phyloP scores from a whole-genome alignment of 495 filamentous ascomycete species.

The Penicillium bialowiezense region DNA sequence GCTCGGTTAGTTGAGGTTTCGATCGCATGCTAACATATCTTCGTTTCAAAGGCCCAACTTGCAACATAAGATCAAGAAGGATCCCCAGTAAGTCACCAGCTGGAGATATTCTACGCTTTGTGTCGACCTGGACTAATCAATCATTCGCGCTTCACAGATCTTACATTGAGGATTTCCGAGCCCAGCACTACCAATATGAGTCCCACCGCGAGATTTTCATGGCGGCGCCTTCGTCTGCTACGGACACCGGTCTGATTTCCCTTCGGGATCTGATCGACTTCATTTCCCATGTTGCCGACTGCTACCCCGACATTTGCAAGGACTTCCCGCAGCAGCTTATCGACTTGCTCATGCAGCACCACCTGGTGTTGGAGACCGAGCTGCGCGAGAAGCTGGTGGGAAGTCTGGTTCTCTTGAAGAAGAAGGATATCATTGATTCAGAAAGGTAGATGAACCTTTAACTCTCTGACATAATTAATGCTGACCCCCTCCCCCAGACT shows the following conservation, averaged over 20 bases:
- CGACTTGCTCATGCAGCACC: constrained; percentile 73
- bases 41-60: constrained; percentile 62
- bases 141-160: constrained; percentile 46
- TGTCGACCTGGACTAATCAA: not conserved
- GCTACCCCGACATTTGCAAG: constrained; percentile 77
- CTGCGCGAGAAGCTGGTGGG: constrained; percentile 92
- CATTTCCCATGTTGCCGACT: constrained; percentile 87
- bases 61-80: constrained; percentile 83
- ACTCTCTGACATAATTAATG: not conserved
- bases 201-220: constrained; percentile 87
- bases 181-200: constrained; percentile 91
- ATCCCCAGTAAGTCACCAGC: constrained; percentile 62
- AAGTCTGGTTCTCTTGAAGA: constrained; percentile 79
- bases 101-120: not conserved
- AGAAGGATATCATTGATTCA: constrained; percentile 90
- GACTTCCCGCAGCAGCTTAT: constrained; percentile 79
- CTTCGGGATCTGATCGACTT: constrained; percentile 86
- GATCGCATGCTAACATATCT: constrained; percentile 20
- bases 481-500: constrained; percentile 44
- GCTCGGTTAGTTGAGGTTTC: constrained; percentile 13
- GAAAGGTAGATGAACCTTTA: constrained; percentile 46
- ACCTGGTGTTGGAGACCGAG: constrained; percentile 74
- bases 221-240: constrained; percentile 70
- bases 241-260: constrained; percentile 71
- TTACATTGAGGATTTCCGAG: constrained; percentile 80